Evolutionary conservation across 176 grass and related monocot species (phyloP).

Genomic region (Cenchrus purpureus): DNA sequence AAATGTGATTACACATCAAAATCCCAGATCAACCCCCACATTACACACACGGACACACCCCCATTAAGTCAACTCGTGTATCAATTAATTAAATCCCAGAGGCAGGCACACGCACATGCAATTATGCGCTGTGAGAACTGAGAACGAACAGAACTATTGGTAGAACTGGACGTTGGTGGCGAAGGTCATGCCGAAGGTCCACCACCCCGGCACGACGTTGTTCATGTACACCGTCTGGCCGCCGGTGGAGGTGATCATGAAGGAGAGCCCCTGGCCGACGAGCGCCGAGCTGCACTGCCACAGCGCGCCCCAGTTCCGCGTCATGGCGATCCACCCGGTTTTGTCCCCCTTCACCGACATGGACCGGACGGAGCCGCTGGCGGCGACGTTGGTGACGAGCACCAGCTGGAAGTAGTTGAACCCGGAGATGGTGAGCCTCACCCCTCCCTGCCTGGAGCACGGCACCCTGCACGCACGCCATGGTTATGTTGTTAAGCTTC

Average conservation of each 20-base stretch:
- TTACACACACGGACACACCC: not conserved
- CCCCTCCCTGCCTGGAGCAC: slow-evolving; percentile 47
- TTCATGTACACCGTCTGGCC: slow-evolving; percentile 43
- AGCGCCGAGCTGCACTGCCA: slow-evolving; percentile 44
- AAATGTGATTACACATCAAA: slow-evolving; percentile 20
- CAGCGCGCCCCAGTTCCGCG: slow-evolving; percentile 58
- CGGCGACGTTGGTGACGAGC: slow-evolving; percentile 47
- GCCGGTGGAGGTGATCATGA: slow-evolving; percentile 53
- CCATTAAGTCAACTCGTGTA: slow-evolving; percentile 23
- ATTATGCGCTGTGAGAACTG: not conserved
- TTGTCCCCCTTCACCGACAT: slow-evolving; percentile 33
- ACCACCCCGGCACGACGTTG: slow-evolving; percentile 37
- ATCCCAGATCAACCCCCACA: slow-evolving; percentile 31
- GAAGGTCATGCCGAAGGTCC: slow-evolving; percentile 58
- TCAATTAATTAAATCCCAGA: not conserved
- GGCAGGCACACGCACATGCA: slow-evolving; percentile 7
- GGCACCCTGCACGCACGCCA: slow-evolving; percentile 28
- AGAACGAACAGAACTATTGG: not conserved
- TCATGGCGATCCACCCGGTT: slow-evolving; percentile 26
- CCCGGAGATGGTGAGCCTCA: slow-evolving; percentile 46
- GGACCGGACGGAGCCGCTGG: slow-evolving; percentile 28
- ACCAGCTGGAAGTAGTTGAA: slow-evolving; percentile 54
- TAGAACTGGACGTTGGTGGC: slow-evolving; percentile 50
- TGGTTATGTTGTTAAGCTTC: no score
- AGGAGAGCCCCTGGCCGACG: slow-evolving; percentile 49